Evolutionary conservation across 202 grass and related monocot genomes (phyloP).

Genomic region (Schoenoplectus triqueter): DNA sequence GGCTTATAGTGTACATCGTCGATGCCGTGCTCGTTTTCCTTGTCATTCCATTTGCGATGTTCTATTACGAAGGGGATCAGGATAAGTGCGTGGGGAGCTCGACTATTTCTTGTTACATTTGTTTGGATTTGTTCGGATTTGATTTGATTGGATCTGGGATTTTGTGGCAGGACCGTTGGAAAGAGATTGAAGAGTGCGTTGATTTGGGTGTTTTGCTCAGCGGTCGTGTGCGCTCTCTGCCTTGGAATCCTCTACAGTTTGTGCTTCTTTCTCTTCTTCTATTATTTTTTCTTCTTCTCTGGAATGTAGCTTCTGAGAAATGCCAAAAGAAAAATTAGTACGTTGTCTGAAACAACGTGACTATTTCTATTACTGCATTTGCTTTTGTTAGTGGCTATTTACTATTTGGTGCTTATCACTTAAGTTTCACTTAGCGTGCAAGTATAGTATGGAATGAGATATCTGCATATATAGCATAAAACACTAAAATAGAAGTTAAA

Average conservation of each 20-base stretch:
- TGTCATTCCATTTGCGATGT: slow-evolving; percentile 93
- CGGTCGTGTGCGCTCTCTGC: slow-evolving; percentile 72
- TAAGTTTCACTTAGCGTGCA: neutral
- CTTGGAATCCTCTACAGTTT: slow-evolving; percentile 94
- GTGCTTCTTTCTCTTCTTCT: neutral
- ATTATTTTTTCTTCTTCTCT: neutral
- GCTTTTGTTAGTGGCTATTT: slow-evolving; percentile 8
- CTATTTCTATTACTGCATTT: neutral
- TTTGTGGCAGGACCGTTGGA: slow-evolving; percentile 58
- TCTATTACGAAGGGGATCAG: slow-evolving; percentile 98
- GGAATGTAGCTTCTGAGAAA: neutral
- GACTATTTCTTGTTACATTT: neutral
- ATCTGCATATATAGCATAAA: neutral
- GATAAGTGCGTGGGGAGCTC: slow-evolving; percentile 60
- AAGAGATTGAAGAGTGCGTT: slow-evolving; percentile 83
- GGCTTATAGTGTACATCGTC: slow-evolving; percentile 76
- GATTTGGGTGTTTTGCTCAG: slow-evolving; percentile 74
- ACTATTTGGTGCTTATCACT: neutral
- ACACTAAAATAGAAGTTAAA: slow-evolving; percentile 24
- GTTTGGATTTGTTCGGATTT: neutral
- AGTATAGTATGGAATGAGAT: neutral
- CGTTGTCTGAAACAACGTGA: neutral
- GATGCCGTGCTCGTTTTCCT: slow-evolving; percentile 96
- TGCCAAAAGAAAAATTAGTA: neutral
- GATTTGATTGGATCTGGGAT: slow-evolving; percentile 36